A percentile compares a stretch with the other conserved stretches of the same genome.
Evolutionary conservation across 192 early-diverging fungal species (phyloP).

Genomic region (Rhizophlyctis rosea): DNA sequence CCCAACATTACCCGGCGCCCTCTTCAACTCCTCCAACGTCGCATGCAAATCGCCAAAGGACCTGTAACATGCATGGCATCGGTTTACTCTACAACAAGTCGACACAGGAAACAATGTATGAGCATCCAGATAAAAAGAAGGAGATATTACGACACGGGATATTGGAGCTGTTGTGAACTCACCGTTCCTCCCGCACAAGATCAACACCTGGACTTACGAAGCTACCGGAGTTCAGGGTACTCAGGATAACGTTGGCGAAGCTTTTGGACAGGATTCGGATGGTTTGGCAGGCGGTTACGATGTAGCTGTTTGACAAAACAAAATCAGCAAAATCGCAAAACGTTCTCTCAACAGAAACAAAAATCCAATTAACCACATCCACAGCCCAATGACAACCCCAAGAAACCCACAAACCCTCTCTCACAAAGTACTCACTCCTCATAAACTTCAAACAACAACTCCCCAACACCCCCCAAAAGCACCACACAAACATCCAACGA

Average conservation of each 20-base stretch:
- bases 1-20: conserved; percentile 38
- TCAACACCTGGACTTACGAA: conserved; percentile 36
- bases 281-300: conserved; percentile 44
- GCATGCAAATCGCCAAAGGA: conserved; percentile 23
- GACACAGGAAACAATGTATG: neutral
- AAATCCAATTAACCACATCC: neutral
- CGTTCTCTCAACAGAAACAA: neutral
- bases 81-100: conserved; percentile 16
- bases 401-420: too few relatives aligned
- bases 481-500: conserved; percentile 40
- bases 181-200: conserved; percentile 41
- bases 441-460: conserved; percentile 51
- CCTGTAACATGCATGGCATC: conserved; percentile 31
- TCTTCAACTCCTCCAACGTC: conserved; percentile 34
- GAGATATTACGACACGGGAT: neutral
- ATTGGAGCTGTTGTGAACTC: neutral
- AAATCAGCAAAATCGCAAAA: neutral
- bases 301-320: conserved; percentile 32
- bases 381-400: neutral
- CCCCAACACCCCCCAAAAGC: conserved; percentile 42
- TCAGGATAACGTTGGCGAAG: conserved; percentile 39
- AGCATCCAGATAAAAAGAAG: neutral
- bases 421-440: conserved; percentile 45
- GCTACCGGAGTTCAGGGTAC: conserved; percentile 15
- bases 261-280: conserved; percentile 37